Evolutionary conservation across 2,329 filamentous ascomycete genomes (phyloP).

Genomic region (Fusarium tanahbumbuense): DNA sequence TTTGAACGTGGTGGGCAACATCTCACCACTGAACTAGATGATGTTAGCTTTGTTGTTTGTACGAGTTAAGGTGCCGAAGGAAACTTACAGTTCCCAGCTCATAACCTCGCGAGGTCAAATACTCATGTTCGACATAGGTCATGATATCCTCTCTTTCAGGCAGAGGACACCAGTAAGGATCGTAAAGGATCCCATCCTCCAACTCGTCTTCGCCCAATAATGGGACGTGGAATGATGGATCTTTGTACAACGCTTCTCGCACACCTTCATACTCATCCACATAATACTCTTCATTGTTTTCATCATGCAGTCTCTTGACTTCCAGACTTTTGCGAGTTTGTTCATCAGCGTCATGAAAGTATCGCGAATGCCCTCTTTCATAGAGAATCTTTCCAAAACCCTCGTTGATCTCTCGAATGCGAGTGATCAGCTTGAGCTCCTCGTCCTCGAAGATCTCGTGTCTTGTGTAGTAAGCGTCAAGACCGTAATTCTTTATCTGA

Average conservation of each 20-base stretch:
- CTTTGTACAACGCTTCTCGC: background rate
- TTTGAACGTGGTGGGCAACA: constrained; percentile 61
- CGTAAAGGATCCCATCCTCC: constrained; percentile 44
- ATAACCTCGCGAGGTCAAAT: constrained; percentile 57
- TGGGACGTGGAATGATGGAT: constrained; percentile 20
- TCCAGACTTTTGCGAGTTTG: too few species aligned
- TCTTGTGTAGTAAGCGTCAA: constrained; percentile 53
- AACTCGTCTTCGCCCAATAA: constrained; percentile 21
- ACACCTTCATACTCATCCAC: background rate
- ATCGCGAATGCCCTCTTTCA: constrained; percentile 36
- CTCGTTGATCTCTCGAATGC: constrained; percentile 54
- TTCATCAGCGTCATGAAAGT: background rate
- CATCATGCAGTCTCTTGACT: background rate
- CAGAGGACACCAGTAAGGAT: constrained; percentile 32
- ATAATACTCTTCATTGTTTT: background rate
- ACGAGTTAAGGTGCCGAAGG: background rate
- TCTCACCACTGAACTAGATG: constrained; percentile 49
- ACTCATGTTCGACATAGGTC: constrained; percentile 52
- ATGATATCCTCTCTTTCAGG: constrained; percentile 52
- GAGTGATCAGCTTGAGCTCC: constrained; percentile 53
- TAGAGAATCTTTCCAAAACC: constrained; percentile 49
- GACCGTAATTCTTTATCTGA: constrained; percentile 43
- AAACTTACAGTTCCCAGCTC: constrained; percentile 64
- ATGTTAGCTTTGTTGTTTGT: background rate
- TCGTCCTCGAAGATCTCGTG: constrained; percentile 47